Base-by-base conservation (phyloP, 1,139 yeast genomes). In the Pneumocystis wakefieldiae region DNA sequence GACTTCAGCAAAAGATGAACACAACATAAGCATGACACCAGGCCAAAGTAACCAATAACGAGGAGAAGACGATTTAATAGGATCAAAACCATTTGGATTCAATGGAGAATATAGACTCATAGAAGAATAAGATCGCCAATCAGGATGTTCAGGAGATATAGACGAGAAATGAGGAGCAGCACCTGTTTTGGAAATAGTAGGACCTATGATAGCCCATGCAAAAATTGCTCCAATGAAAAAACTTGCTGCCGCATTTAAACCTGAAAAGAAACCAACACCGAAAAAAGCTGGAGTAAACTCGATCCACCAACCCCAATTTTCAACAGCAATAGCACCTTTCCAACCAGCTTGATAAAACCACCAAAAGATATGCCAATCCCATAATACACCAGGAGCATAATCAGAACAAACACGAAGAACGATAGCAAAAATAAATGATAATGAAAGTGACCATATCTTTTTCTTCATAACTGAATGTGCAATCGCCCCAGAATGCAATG, bases 41-140 rank as follows among this genome's bases (percentile, higher is more conserved):
- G 61, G 58, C 65, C 65, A 63, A 32, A 63, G 59, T 42, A 59
- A 60, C 64, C 64, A 63, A 61, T 63, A 63, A 32, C 65, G 63
- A 8, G 65, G 65, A n/a, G 65, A 63, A 3, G 65, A 62, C 35
- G 37, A n/a, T 48, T 41, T 35, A 29, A 60, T 57, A 15, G 60
- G 62, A 59, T 61, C 61, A 57, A 63, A 62, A 15, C 55, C 55
- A 19, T 48, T 48, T 3, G 55, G 55, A 29, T 19, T 48, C n/a
- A 48, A 19, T 8, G 10, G 2, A 8, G 55, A 48, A 3, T 15
- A 5, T 8, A 48, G 12, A 48, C 15, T 48, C 55, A 48, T 48
- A 19, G 64, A 61, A 32, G 59, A 38, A 59, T 59, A 62, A 48
- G 42, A 57, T 24, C 41, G 38, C 62, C 58, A 63, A n/a, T 59